phyloP scores from a whole-genome alignment of 495 filamentous ascomycete species.

The Trichoderma erinaceum region DNA sequence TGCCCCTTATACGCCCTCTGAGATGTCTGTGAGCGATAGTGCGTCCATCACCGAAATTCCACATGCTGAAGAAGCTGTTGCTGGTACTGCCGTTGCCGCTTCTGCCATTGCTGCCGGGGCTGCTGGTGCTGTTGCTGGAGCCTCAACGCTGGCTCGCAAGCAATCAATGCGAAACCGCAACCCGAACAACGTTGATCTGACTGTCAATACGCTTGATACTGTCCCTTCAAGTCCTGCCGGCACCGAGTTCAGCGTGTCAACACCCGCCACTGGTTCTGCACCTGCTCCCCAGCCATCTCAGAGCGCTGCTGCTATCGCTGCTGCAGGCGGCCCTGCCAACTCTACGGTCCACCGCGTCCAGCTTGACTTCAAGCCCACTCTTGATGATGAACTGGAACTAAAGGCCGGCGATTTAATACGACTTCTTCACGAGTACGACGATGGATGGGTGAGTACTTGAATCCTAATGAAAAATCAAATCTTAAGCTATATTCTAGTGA shows the following conservation, averaged over 20 bases:
- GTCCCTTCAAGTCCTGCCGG: constrained; percentile 52
- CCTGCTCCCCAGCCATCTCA: constrained; percentile 37
- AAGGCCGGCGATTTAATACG: constrained; percentile 74
- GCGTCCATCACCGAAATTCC: not conserved
- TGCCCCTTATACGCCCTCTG: constrained; percentile 22
- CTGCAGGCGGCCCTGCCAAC: constrained; percentile 50
- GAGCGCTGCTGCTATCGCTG: constrained; percentile 47
- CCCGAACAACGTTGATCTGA: constrained; percentile 45
- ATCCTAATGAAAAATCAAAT: constrained; percentile 28
- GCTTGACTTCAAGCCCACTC: constrained; percentile 87
- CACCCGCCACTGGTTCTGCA: constrained; percentile 37
- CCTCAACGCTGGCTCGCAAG: constrained; percentile 36
- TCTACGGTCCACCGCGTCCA: constrained; percentile 79
- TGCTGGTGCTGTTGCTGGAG: constrained; percentile 27
- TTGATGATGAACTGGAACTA: constrained; percentile 85
- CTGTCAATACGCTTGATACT: constrained; percentile 29
- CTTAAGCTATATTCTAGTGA: not conserved
- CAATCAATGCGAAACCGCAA: constrained; percentile 39
- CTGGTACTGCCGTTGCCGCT: constrained; percentile 37
- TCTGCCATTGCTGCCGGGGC: constrained; percentile 32
- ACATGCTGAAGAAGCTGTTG: constrained; percentile 16
- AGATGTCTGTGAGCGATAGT: constrained; percentile 17
- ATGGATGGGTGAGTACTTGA: constrained; percentile 71
- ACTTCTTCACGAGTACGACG: constrained; percentile 92
- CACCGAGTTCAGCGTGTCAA: constrained; percentile 53